Evolutionary conservation across 108 stramenopile species (phyloP), one percentile per base, ranked within the genome.

Genomic region (Fistulifera solaris): DNA sequence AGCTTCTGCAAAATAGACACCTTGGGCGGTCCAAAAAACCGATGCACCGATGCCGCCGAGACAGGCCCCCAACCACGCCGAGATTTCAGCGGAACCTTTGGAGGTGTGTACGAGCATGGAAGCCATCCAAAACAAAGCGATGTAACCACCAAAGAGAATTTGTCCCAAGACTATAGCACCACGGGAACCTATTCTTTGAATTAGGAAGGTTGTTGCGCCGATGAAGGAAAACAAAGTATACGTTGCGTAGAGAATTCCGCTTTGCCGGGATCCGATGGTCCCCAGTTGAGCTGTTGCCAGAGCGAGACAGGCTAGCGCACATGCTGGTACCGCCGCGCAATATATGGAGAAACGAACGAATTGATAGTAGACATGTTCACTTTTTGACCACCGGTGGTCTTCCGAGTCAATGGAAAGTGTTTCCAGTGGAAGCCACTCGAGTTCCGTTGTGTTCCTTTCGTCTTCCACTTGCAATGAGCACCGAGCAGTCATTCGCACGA

Each of bases 11-110:
- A 91, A 84, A 70, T 81, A 91, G 22, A 78, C 54, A 1, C 38
- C 38, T 43, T 19, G 38, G 16, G 80, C 13, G 2, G 78, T 82
- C 89, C 89, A 91, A 18, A 91, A 63, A 31, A 80, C 67, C 5
- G 80, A 80, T 55, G 71, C 83, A 16, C 85, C 89, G 0, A 86
- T 39, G n/a, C 89, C 89, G 3, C 89, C 89, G 26, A 86, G 63
- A 0, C 66, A 58, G 1, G 81, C 81, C 11, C 89, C 85, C 17
- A 58, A 18, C 10, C 74, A 69, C 13, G 80, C 76, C 39, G 45
- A 56, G 10, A 19, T 47, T 21, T 35, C 31, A 35, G 31, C 31
- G 17, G 26, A 23, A 35, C 26, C 52, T 0, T 12, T 12, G 15
- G n/a, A 39, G 18, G 17, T 35, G 19, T 18, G 43, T 22, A 38